Evolutionary conservation across 1,284 basidiomycete species (phyloP).

Genomic region (Meripilus lineatus): DNA sequence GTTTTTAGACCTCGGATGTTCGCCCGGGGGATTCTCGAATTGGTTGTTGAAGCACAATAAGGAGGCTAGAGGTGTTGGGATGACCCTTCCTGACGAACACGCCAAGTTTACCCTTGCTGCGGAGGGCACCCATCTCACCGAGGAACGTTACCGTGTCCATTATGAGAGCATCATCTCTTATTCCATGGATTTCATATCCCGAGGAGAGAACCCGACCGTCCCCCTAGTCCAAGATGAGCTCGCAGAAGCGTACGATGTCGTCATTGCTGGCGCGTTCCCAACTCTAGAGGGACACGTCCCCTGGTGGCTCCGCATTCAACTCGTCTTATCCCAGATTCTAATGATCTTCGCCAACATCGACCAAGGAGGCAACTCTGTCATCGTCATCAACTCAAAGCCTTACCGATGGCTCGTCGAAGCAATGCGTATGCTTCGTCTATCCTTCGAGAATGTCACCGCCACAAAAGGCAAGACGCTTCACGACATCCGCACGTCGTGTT

Average conservation of each 20-base stretch:
- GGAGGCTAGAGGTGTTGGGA: conserved; percentile 12
- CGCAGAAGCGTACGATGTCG: conserved; percentile 12
- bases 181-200: background rate
- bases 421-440: conserved; percentile 10
- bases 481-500: conserved; percentile 11
- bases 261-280: conserved; percentile 16
- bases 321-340: conserved; percentile 12
- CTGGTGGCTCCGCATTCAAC: conserved; percentile 7
- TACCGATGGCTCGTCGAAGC: conserved; percentile 14
- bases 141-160: conserved; percentile 7
- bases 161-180: conserved; percentile 11
- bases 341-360: conserved; percentile 11
- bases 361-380: conserved; percentile 10
- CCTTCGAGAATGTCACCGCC: conserved; percentile 9
- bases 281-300: conserved; percentile 8
- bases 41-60: conserved; percentile 16
- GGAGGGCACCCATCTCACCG: conserved; percentile 1
- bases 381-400: conserved; percentile 15
- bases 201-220: conserved; percentile 1
- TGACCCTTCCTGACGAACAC: conserved; percentile 15
- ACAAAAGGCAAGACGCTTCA: conserved; percentile 11
- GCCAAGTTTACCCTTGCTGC: conserved; percentile 7
- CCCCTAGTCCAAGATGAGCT: background rate
- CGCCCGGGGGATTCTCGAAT: conserved; percentile 18
- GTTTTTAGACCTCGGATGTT: conserved; percentile 20